Conservation (phyloP, 2,329 filamentous ascomycete species). For the Aspergillus piperis region DNA sequence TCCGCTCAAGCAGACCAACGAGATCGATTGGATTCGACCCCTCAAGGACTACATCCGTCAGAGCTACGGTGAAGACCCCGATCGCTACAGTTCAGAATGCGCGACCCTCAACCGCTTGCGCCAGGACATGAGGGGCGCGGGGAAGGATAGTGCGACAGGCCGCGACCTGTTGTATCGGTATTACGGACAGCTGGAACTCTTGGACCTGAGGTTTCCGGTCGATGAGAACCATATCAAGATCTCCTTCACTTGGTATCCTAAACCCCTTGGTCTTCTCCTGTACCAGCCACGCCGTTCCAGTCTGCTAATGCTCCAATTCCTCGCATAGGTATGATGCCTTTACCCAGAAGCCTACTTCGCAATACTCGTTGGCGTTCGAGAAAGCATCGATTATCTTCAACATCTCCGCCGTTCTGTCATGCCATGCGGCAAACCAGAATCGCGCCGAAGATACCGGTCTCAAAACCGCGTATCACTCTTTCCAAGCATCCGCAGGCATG, state of each 20-base stretch:
- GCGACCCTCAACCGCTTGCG: constrained; percentile 88
- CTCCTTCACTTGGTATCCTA: constrained; percentile 84
- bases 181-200: constrained; percentile 92
- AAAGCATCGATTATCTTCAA: constrained; percentile 99
- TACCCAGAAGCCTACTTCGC: constrained; percentile 93
- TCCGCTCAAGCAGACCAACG: constrained; percentile 90
- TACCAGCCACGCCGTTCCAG: not conserved
- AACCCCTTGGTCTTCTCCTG: not conserved
- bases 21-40: constrained; percentile 95
- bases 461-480: constrained; percentile 96
- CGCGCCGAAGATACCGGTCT: constrained; percentile 87
- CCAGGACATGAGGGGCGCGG: constrained; percentile 97
- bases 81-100: constrained; percentile 94
- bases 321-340: constrained; percentile 93
- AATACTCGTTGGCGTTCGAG: constrained; percentile 95
- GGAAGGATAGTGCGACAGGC: constrained; percentile 92
- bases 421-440: constrained; percentile 90
- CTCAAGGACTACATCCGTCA: constrained; percentile 91
- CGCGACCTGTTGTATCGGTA: constrained; percentile 94
- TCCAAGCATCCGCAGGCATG: constrained; percentile 98
- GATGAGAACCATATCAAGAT: constrained; percentile 99
- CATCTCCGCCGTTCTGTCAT: constrained; percentile 94
- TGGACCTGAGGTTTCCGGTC: constrained; percentile 93
- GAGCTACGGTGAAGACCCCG: constrained; percentile 94
- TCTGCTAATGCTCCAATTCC: constrained; percentile 8